Percentiles rank a stretch among this genome's conserved stretches.
These are phyloP conservation scores for Lodderomyces jiufengensis DNA, from an alignment of 1,139 yeast species.

Conservation along the genomic window DNA sequence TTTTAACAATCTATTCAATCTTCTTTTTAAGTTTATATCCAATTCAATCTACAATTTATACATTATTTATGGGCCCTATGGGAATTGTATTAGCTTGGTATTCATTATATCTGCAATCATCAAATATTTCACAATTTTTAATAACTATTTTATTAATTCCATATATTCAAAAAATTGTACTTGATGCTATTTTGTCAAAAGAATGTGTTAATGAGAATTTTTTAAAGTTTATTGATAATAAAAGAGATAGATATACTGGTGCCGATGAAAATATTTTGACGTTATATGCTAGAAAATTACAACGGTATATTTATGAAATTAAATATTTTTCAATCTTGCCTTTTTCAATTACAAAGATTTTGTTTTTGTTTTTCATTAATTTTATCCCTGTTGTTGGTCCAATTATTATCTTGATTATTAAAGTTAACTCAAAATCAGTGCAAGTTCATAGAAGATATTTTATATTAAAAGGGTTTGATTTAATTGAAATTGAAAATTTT, in stretches of 20 bases:
- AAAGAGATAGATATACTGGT: slow-evolving; percentile 24
- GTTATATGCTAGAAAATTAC: slow-evolving; percentile 22
- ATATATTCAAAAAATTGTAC: slow-evolving; percentile 49
- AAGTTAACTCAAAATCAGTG: slow-evolving; percentile 58
- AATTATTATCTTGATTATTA: slow-evolving; percentile 45
- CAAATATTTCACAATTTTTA: slow-evolving; percentile 47
- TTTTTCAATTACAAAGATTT: slow-evolving; percentile 25
- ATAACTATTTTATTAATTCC: slow-evolving; percentile 55
- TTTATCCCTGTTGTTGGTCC: slow-evolving; percentile 67
- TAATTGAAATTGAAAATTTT: slow-evolving; percentile 31
- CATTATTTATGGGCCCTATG: slow-evolving; percentile 52
- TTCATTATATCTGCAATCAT: slow-evolving; percentile 50
- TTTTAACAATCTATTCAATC: slow-evolving; percentile 37
- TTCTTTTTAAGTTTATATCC: slow-evolving; percentile 46
- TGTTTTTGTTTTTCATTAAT: slow-evolving; percentile 35
- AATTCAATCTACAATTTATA: slow-evolving; percentile 41
- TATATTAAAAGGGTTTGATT: slow-evolving; percentile 51
- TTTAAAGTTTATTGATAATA: not conserved
- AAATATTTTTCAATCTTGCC: slow-evolving; percentile 25
- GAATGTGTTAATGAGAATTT: slow-evolving; percentile 43
- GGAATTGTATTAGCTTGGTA: slow-evolving; percentile 54
- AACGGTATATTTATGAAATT: slow-evolving; percentile 20
- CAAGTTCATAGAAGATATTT: slow-evolving; percentile 59
- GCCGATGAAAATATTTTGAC: slow-evolving; percentile 20
- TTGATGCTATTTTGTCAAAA: slow-evolving; percentile 53